Base-by-base conservation (phyloP, 805 yeast species). In the Kazachstania taianensis region DNA sequence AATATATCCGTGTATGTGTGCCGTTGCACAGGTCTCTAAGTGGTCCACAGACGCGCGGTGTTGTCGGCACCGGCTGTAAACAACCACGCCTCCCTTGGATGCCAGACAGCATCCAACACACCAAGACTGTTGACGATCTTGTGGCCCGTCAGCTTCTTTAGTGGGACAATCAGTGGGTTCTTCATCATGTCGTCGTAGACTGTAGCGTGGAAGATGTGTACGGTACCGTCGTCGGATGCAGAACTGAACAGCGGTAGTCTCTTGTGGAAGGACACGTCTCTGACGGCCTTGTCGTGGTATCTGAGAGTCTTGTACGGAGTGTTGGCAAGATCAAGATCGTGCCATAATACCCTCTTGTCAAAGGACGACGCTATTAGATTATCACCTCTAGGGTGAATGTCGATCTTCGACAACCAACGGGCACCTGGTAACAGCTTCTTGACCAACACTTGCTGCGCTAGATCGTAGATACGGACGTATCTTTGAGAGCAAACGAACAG, bases 51-150 rank as follows among this genome's bases (percentile, higher is more conserved):
- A 53, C 95, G 77, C 5, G 96, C 97, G 28, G 85, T 76, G 41
- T 94, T 85, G 62, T 92, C 98, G 16, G 97, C 97, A 50, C 97
- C 98, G 8, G 95, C 84, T 55, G 92, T 79, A 59, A 92, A 86
- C 54, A 92, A 69, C 98, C 98, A 92, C 1, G 98, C 96, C 63
- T 92, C 97, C 50, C 79, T 77, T 45, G 97, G 97, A 69, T 92
- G 98, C 98, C 98, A 92, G 33, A 74, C 73, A 33, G 81, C 73
- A 53, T 78, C 81, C 53, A 92, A 68, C 12, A 92, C 94, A 54
- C 98, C 98, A 39, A 92, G 65, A 53, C 81, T 79, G 48, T 74
- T 73, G 15, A 75, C 65, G 32, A 85, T 71, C 57, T 80, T 78
- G 62, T 92, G 98, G 8, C 97, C 98, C 30, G 80, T 75, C 55